Evolutionary conservation across 148 eudicot species (phyloP), one percentile per base, ranked within the genome.

Genomic region (Arbutus unedo): DNA sequence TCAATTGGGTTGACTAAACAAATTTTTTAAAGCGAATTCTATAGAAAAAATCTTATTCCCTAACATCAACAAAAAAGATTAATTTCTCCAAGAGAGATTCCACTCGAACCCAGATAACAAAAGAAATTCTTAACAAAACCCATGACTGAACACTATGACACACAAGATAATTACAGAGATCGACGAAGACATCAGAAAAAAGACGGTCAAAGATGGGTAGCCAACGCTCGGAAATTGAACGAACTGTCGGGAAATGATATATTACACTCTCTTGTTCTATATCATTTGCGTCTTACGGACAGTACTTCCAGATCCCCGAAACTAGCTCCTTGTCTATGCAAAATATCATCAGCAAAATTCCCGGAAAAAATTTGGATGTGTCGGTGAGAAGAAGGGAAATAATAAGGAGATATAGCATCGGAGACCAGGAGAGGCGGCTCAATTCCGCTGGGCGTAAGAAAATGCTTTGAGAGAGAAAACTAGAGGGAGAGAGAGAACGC

Each of bases 61-160:
- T 31, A 31, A 31, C 38, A 31, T 31, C 38, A 31, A 31, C 38
- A 31, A 31, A 31, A 31, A 31, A 31, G 38, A 31, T 31, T 31
- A 31, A 31, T 31, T 31, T 31, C 38, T 31, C 38, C 38, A 31
- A 31, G 38, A 31, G 38, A 31, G 38, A 31, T 31, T 31, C 38
- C 38, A 55, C 81, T 67, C 47, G 31, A 74, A 72, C 82, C 50
- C 78, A 83, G 82, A 84, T 84, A 64, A 21, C 3, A 80, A 84
- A 80, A 48, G 51, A 77, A 15, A 25, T 54, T 54, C 47, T 76
- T 56, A 76, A 23, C 70, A 81, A 76, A 21, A 81, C 81, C 59
- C 81, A 55, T 16, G 7, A 38, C 31, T 56, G 49, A 45, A 55
- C 44, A 62, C 45, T 38, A 72, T 60, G 38, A 31, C 38, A 31